Percentiles rank a stretch among this genome's conserved stretches.
Evolutionary conservation across 257 asterid species (phyloP).

Genomic region (Nyctanthes arbortristis): DNA sequence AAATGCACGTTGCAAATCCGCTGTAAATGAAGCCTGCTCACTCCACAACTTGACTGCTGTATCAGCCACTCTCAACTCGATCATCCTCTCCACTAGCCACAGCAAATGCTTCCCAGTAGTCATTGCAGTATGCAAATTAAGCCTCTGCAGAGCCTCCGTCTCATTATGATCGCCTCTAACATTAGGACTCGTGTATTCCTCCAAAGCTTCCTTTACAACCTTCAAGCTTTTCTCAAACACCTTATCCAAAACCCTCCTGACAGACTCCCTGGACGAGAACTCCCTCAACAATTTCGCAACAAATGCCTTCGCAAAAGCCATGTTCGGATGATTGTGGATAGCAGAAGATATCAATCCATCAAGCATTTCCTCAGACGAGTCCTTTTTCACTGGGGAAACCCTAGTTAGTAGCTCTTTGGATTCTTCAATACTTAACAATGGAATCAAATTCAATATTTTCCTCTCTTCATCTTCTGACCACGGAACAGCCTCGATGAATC

Average conservation of each 20-base stretch:
- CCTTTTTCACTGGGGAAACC: conserved; percentile 49
- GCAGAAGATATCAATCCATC: conserved; percentile 69
- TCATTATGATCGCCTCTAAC: conserved; percentile 84
- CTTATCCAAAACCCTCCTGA: conserved; percentile 66
- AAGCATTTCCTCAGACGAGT: conserved; percentile 80
- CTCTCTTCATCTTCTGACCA: conserved; percentile 94
- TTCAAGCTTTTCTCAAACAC: conserved; percentile 69
- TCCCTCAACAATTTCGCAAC: conserved; percentile 89
- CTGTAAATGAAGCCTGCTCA: conserved; percentile 67
- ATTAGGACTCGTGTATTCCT: conserved; percentile 89
- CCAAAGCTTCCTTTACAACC: conserved; percentile 79
- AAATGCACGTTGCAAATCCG: conserved; percentile 71
- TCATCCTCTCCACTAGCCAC: conserved; percentile 98
- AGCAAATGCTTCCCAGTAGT: conserved; percentile 73
- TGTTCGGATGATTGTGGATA: conserved; percentile 63
- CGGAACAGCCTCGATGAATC: conserved; percentile 88
- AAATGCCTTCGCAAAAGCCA: conserved; percentile 81
- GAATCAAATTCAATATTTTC: conserved; percentile 54
- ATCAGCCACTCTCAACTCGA: conserved; percentile 88
- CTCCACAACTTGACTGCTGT: conserved; percentile 86
- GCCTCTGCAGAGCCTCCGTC: conserved; percentile 88
- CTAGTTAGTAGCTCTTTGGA: conserved; percentile 69
- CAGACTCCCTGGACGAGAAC: conserved; percentile 66
- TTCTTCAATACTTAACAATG: conserved; percentile 61
- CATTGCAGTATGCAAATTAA: conserved; percentile 85